phyloP scores from a whole-genome alignment of 148 eudicot species.

The Rhododendron molle region DNA sequence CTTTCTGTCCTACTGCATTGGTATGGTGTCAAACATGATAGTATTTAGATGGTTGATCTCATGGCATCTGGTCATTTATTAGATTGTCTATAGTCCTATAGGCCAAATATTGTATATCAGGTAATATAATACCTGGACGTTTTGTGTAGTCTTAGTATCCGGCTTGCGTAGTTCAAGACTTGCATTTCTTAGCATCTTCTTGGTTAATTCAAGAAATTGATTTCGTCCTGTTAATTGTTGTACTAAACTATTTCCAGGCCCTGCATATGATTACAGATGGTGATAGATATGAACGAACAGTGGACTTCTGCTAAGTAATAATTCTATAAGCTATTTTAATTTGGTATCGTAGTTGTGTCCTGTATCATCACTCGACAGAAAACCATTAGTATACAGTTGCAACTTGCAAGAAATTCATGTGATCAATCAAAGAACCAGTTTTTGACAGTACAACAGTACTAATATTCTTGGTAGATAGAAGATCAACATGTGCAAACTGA shows the following conservation, averaged over 20 bases:
- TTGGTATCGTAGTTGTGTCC: neutral
- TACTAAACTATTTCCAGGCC: neutral
- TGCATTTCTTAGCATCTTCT: neutral
- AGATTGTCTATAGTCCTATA: neutral
- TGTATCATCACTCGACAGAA: neutral
- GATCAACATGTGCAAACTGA: neutral
- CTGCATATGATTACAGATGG: neutral
- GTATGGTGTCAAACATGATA: neutral
- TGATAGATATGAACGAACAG: neutral
- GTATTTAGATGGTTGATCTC: neutral
- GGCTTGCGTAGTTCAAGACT: neutral
- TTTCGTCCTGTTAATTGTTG: neutral
- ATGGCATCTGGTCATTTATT: neutral
- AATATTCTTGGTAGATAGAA: neutral
- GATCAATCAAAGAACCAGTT: neutral
- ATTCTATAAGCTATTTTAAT: neutral
- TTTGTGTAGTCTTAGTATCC: neutral
- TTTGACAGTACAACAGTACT: neutral
- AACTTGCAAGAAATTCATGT: neutral
- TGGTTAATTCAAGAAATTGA: neutral
- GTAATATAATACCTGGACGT: neutral
- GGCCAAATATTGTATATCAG: neutral
- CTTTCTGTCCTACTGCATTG: neutral
- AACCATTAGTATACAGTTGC: neutral
- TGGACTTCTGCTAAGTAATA: neutral